A percentile compares a stretch with the other conserved stretches of the same genome.
Evolutionary conservation across 2,329 filamentous ascomycete genomes (phyloP).

Genomic region (Cryphonectria radicalis): DNA sequence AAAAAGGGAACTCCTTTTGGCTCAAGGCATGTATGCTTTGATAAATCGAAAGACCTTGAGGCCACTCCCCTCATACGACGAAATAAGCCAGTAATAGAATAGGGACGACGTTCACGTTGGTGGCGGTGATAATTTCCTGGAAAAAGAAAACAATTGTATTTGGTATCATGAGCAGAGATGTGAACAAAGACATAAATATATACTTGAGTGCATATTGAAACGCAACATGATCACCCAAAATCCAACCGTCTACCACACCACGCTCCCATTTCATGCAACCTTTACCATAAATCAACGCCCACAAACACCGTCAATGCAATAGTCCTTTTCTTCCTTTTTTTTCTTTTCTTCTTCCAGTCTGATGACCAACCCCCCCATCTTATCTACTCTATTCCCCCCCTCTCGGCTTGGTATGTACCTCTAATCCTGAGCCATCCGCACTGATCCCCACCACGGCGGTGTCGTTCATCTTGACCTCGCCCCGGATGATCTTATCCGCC

Average conservation of each 20-base stretch:
- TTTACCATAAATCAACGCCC: not conserved
- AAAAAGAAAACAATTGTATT: not conserved
- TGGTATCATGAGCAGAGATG: conserved; percentile 28
- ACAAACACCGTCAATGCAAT: conserved; percentile 9
- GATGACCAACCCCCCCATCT: too few relatives aligned
- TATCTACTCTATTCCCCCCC: not conserved
- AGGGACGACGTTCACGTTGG: too few relatives aligned
- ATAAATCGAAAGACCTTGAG: too few relatives aligned
- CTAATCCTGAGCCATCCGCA: conserved; percentile 61
- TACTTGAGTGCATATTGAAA: not conserved
- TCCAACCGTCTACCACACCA: not conserved
- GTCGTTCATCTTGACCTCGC: conserved; percentile 77
- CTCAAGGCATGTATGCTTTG: too few relatives aligned
- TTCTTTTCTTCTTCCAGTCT: not conserved
- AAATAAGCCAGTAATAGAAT: too few relatives aligned
- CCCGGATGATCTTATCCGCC: conserved; percentile 90
- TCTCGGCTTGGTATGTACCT: conserved; percentile 43
- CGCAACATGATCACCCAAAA: not conserved
- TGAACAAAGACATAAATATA: not conserved
- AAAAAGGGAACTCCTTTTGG: too few relatives aligned
- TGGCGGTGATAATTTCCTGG: not conserved
- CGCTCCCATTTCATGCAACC: not conserved
- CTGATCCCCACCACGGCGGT: conserved; percentile 72
- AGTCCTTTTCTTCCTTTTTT: not conserved
- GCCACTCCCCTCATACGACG: too few relatives aligned